phyloP scores from a whole-genome alignment of 2,329 filamentous ascomycete genomes.

The Epichloe elymi region DNA sequence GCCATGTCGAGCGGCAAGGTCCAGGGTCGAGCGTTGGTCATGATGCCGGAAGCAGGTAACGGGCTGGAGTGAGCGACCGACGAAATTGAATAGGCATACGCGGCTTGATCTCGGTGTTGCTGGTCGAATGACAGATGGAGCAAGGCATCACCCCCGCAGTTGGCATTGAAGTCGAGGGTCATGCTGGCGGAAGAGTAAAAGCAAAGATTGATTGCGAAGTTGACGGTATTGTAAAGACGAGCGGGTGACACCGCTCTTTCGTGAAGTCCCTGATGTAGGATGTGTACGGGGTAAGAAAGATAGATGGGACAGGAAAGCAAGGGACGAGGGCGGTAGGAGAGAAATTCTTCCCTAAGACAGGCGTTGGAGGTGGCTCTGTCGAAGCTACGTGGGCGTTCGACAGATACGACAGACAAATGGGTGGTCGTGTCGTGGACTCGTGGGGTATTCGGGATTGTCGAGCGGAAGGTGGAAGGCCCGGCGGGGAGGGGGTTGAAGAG shows the following conservation, averaged over 20 bases:
- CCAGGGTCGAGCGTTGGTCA: constrained; percentile 30
- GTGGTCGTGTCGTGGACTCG: neutral
- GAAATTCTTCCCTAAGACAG: neutral
- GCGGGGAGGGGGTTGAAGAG: constrained; percentile 19
- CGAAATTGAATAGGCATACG: constrained; percentile 17
- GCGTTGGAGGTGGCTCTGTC: constrained; percentile 6
- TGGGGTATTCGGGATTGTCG: constrained; percentile 3
- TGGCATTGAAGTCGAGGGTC: constrained; percentile 48
- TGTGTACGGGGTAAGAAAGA: constrained; percentile 11
- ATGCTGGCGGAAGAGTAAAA: constrained; percentile 25
- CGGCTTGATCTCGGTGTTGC: constrained; percentile 41
- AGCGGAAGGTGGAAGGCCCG: constrained; percentile 7
- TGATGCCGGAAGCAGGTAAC: constrained; percentile 19
- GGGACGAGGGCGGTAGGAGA: constrained; percentile 1
- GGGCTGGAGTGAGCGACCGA: constrained; percentile 18
- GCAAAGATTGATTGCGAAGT: constrained; percentile 18
- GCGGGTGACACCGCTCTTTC: constrained; percentile 33
- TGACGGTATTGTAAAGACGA: constrained; percentile 23
- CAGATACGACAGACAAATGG: neutral
- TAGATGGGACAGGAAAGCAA: neutral
- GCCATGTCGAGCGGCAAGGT: constrained; percentile 40
- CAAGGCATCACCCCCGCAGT: constrained; percentile 43
- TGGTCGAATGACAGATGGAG: constrained; percentile 48
- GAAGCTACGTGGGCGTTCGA: neutral
- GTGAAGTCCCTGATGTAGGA: constrained; percentile 19